Percentiles rank a stretch among this genome's conserved stretches.
Conservation (phyloP, 1,284 basidiomycete species). For the Cryptococcus jaspeensis region DNA sequence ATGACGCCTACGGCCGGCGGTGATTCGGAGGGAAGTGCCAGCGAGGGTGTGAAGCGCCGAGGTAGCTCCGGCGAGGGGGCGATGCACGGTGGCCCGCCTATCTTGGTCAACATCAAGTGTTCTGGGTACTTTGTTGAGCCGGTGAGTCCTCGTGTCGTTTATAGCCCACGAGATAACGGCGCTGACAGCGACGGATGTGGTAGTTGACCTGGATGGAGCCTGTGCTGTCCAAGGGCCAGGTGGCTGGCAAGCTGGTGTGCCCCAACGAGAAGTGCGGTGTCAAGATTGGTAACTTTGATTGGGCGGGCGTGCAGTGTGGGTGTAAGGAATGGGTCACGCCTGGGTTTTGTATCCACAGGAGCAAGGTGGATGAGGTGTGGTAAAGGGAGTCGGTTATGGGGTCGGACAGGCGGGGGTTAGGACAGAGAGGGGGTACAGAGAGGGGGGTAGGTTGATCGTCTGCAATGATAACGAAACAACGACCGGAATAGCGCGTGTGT, state of each 20-base stretch:
- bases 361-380: conserved; percentile 83
- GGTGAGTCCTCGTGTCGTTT: conserved; percentile 54
- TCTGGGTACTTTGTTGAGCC: conserved; percentile 97
- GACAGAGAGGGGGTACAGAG: background rate
- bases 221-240: conserved; percentile 66
- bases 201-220: conserved; percentile 95
- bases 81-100: conserved; percentile 59
- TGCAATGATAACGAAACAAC: no score
- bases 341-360: conserved; percentile 83
- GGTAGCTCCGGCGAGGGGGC: background rate
- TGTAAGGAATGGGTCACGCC: conserved; percentile 89
- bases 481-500: no score
- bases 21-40: conserved; percentile 7
- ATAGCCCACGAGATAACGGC: background rate
- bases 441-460: background rate
- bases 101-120: conserved; percentile 72
- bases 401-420: no score
- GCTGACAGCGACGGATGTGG: background rate
- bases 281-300: conserved; percentile 94
- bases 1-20: conserved; percentile 31
- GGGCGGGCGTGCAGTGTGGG: conserved; percentile 90
- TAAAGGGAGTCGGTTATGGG: conserved; percentile 17
- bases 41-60: conserved; percentile 1
- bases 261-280: conserved; percentile 84
- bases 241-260: conserved; percentile 85